Percentiles rank a stretch among this genome's conserved stretches.
Conservation (phyloP, 441 rosid species). For the Kokia cookei region DNA sequence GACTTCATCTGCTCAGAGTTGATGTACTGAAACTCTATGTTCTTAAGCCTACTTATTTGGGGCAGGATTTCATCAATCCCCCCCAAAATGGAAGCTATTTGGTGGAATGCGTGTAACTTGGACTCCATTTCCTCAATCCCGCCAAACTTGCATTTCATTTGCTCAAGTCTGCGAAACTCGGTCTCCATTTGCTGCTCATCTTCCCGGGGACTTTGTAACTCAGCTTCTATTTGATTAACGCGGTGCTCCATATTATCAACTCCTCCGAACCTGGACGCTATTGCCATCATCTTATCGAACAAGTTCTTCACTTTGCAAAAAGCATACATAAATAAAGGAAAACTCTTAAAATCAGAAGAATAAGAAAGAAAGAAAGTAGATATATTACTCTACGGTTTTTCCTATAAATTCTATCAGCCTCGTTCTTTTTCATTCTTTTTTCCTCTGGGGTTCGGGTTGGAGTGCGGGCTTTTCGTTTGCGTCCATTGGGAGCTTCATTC, state of each 20-base stretch:
- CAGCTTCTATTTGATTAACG: not conserved
- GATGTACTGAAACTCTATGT: too few relatives aligned
- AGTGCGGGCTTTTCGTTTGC: too few relatives aligned
- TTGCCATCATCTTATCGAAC: not conserved
- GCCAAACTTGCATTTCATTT: not conserved
- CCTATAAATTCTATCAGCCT: too few relatives aligned
- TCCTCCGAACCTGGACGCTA: not conserved
- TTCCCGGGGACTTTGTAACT: too few relatives aligned
- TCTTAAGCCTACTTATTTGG: too few relatives aligned
- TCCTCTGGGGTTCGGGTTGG: too few relatives aligned
- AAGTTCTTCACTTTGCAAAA: not conserved
- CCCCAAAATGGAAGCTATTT: not conserved
- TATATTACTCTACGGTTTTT: too few relatives aligned
- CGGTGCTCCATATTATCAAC: not conserved
- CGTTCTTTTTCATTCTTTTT: too few relatives aligned
- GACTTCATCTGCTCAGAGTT: too few relatives aligned
- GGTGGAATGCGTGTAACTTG: not conserved
- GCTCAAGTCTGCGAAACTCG: not conserved
- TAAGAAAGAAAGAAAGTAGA: too few relatives aligned
- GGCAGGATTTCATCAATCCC: too few relatives aligned
- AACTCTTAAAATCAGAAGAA: not conserved
- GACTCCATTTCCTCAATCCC: not conserved
- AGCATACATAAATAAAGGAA: not conserved
- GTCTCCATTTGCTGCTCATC: not conserved
- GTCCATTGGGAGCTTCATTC: too few relatives aligned